Evolutionary conservation across 257 asterid genomes (phyloP).

Genomic region (Leptodermis oblonga): DNA sequence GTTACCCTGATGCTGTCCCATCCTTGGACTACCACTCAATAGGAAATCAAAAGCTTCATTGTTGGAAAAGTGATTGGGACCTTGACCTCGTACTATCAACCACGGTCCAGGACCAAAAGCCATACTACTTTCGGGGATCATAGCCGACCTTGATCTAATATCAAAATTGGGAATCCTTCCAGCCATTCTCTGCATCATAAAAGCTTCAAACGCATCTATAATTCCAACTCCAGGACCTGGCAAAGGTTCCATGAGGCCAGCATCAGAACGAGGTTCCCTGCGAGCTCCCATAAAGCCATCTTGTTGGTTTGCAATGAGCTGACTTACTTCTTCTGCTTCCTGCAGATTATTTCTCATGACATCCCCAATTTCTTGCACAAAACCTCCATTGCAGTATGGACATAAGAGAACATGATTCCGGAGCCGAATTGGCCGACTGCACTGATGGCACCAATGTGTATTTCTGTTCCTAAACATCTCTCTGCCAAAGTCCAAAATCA

Average conservation of each 20-base stretch:
- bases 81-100: conserved; percentile 45
- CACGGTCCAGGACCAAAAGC: conserved; percentile 48
- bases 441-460: conserved; percentile 92
- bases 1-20: conserved; percentile 33
- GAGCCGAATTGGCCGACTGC: conserved; percentile 60
- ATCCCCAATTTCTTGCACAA: conserved; percentile 74
- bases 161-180: conserved; percentile 68
- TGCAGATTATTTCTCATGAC: conserved; percentile 16
- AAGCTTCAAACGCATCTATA: conserved; percentile 68
- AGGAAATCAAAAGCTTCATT: conserved; percentile 32
- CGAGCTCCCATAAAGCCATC: conserved; percentile 20
- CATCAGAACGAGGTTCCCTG: conserved; percentile 33
- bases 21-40: conserved; percentile 29
- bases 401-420: conserved; percentile 40
- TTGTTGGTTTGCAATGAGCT: not conserved
- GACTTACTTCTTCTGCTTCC: conserved; percentile 15
- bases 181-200: conserved; percentile 74
- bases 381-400: conserved; percentile 76
- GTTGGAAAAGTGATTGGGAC: conserved; percentile 23
- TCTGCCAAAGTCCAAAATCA: not conserved
- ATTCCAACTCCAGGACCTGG: conserved; percentile 41
- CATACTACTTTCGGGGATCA: conserved; percentile 35
- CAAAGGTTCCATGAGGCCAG: conserved; percentile 30
- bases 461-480: conserved; percentile 37
- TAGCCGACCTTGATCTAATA: conserved; percentile 52